Base-by-base conservation (phyloP, 73 alveolate genomes). In the Blepharisma japonicum region DNA sequence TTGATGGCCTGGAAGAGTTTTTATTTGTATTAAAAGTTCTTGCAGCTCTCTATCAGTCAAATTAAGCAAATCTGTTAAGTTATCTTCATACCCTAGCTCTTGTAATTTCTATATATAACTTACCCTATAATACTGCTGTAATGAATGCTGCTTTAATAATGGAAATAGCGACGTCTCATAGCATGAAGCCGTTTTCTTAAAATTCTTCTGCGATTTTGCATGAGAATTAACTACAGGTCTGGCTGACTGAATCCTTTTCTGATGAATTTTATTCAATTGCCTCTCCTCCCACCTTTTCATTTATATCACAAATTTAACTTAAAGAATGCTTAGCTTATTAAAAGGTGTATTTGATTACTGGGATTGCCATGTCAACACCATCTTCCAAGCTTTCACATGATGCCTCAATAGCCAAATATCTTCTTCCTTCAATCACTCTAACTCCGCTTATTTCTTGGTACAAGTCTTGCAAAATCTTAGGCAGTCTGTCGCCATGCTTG, bases 351-450 rank as follows among this genome's bases (percentile, higher is more conserved):
- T 61, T 61, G 21, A 61, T 38, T 14, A 20, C 50, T 61, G 77
- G 77, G 39, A 61, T 27, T 11, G 50, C 53, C 38, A 21, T 11
- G 14, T 61, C 77, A 27, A n/a, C 38, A 11, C 50, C 77, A 4
- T 61, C 77, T 61, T 86, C 95, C 18, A 71, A 83, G 38, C 85
- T 77, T 55, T 81, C 92, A 51, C 94, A 96, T 21, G 91, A 86
- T 9, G 90, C 51, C 50, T 86, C 96, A 9, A 92, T 72, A 32
- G 74, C 81, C 27, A 92, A 67, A 77, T 90, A 90, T 74, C 56
- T 90, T 42, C 84, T 71, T 47, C 90, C 92, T 21, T 74, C 93
- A 23, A 80, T 85, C 45, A 83, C 56, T 25, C 83, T 83, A 3
- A 56, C 86, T 21, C 81, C 80, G 42, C 83, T 46, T 70, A 82